A percentile compares a stretch with the other conserved stretches of the same genome.
Evolutionary conservation across 1,284 basidiomycete species (phyloP).

Genomic region (Ceratobasidium sp.): DNA sequence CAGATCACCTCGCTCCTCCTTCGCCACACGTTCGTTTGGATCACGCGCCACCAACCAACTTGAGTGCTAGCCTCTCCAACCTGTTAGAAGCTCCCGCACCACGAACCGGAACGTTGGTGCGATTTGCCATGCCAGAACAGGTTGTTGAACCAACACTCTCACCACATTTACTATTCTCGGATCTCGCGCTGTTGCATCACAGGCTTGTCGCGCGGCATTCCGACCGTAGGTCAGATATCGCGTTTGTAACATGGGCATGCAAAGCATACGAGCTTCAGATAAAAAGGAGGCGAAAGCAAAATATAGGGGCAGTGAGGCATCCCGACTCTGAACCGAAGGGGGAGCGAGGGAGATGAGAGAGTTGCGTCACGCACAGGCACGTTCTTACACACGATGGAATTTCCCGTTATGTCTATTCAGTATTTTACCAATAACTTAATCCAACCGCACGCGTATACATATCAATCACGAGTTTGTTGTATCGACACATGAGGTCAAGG

Average conservation of each 20-base stretch:
- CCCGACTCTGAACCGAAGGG: slow-evolving; percentile 4
- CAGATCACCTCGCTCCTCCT: slow-evolving; percentile 25
- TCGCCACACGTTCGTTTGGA: slow-evolving; percentile 35
- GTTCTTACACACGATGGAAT: slow-evolving; percentile 11
- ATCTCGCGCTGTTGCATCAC: slow-evolving; percentile 42
- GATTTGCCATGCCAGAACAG: slow-evolving; percentile 41
- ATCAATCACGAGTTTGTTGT: slow-evolving; percentile 9
- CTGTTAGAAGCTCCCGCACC: slow-evolving; percentile 31
- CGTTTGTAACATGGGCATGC: slow-evolving; percentile 40
- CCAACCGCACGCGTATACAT: slow-evolving; percentile 8
- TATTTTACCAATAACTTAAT: slow-evolving; percentile 13
- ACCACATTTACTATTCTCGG: slow-evolving; percentile 42
- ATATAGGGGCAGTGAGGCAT: slow-evolving; percentile 9
- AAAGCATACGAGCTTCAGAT: slow-evolving; percentile 39
- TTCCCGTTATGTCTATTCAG: neutral
- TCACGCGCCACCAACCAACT: slow-evolving; percentile 15
- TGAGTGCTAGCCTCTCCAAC: slow-evolving; percentile 10
- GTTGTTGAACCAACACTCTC: slow-evolving; percentile 40
- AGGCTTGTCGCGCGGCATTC: slow-evolving; percentile 38
- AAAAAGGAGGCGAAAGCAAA: slow-evolving; percentile 31
- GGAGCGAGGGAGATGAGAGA: neutral
- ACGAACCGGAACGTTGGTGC: slow-evolving; percentile 40
- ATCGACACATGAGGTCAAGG: slow-evolving; percentile 16
- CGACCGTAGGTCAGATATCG: slow-evolving; percentile 31
- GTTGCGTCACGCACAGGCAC: neutral